Evolutionary conservation across 768 basidiomycete species (phyloP), one percentile per base, ranked within the genome.

Genomic region (Amanita inopinata): DNA sequence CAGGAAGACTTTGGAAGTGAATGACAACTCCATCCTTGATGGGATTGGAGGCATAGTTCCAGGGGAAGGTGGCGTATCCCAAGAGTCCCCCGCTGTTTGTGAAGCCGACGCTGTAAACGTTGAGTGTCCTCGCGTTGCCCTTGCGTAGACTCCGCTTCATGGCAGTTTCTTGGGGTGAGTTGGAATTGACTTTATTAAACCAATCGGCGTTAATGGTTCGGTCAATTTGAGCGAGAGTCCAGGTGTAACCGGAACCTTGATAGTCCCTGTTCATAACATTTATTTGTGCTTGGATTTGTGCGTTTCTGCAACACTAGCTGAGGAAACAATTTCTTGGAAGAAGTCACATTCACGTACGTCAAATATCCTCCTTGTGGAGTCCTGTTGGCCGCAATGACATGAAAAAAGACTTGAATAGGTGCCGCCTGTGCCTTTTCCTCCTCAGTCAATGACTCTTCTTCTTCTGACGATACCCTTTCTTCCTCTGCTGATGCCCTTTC

Each of bases 21-120:
- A 61, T 43, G 15, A 63, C 61, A 31, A 67, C 62, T 24, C 69
- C 68, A 46, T 70, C 69, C 43, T 70, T 61, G 6, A 33, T 45
- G 4, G 62, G 62, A 22, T 50, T 47, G 32, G 39, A 14, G 2
- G 43, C 17, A 49, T 65, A 66, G 36, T 55, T 50, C 5, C 43
- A 53, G 7, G 69, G 70, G 59, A 69, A 69, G 10, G 67, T 68
- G 11, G 65, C 54, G 51, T 73, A 71, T 3, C 70, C 62, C 12
- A 73, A 59, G 1, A 69, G 55, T 11, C 65, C 64, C 4, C 40
- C 39, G 11, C 51, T 61, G 19, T 50, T 40, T 12, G 58, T 60
- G 23, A 52, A 52, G 31, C 46, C 48, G 53, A 66, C 61, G 14
- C 58, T 60, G n/a, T 23, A 33, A 42, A 33, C 42, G 32, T 4